Evolutionary conservation across 1,139 yeast species (phyloP).

Genomic region (Candida sp.): DNA sequence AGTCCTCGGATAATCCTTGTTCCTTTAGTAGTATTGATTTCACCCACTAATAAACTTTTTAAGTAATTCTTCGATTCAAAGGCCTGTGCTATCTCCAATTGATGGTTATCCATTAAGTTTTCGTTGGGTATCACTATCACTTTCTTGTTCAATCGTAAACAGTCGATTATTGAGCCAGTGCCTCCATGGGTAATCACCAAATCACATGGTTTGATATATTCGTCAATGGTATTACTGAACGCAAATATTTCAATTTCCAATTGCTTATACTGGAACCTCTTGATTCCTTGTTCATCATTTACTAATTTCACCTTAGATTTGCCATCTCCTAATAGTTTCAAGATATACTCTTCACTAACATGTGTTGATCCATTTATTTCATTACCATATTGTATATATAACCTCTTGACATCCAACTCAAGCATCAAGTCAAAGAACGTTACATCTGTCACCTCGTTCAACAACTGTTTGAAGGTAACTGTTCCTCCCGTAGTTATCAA

Average conservation of each 20-base stretch:
- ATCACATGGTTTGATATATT: slow-evolving; percentile 39
- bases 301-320: background rate
- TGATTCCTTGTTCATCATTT: too few species aligned
- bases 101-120: slow-evolving; percentile 82
- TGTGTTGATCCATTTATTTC: slow-evolving; percentile 27
- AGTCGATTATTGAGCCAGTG: slow-evolving; percentile 87
- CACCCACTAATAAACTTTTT: background rate
- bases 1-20: background rate
- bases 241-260: slow-evolving; percentile 39
- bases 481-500: slow-evolving; percentile 74
- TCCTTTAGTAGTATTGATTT: background rate
- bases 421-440: slow-evolving; percentile 33
- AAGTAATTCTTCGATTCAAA: slow-evolving; percentile 1
- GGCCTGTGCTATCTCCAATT: slow-evolving; percentile 63
- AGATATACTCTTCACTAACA: slow-evolving; percentile 21
- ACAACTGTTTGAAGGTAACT: slow-evolving; percentile 63
- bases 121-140: slow-evolving; percentile 72
- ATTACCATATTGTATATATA: slow-evolving; percentile 72
- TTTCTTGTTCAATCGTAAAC: slow-evolving; percentile 52
- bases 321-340: background rate
- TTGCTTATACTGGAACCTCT: slow-evolving; percentile 3
- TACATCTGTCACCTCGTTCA: slow-evolving; percentile 33
- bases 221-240: slow-evolving; percentile 39
- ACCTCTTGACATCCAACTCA: slow-evolving; percentile 28
- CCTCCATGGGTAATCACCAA: slow-evolving; percentile 89